Percentiles rank a stretch among this genome's conserved stretches.
Conservation (phyloP, 306 rosid species). For the Rubus idaeus region DNA sequence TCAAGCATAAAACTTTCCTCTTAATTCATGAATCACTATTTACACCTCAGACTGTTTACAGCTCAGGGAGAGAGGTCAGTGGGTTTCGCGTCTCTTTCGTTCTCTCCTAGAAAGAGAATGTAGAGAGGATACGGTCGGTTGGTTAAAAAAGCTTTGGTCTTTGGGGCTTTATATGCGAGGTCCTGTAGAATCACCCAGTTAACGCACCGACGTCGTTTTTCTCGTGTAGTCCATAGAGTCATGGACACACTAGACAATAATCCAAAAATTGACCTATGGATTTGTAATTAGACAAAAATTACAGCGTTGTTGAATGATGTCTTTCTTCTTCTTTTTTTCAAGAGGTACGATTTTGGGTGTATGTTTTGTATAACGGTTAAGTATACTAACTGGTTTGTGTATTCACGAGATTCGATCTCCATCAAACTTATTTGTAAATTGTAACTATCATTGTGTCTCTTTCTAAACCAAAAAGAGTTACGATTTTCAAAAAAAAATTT, state of each 20-base stretch:
- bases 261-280: not conserved
- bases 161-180: not conserved
- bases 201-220: slow-evolving; percentile 1
- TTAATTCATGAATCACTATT: not conserved
- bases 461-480: no score
- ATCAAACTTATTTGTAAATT: no score
- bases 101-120: not conserved
- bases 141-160: not conserved
- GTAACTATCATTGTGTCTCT: no score
- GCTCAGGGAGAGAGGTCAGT: slow-evolving; percentile 1
- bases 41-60: not conserved
- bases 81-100: slow-evolving; percentile 7
- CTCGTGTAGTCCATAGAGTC: not conserved
- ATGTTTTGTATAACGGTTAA: no score
- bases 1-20: not conserved
- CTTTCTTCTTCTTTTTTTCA: not conserved
- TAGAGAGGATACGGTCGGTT: not conserved
- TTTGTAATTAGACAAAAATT: not conserved
- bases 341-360: no score
- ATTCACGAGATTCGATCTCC: no score
- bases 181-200: not conserved
- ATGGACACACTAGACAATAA: not conserved
- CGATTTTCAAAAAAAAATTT: no score
- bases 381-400: no score
- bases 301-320: no score